phyloP scores from a whole-genome alignment of 2,329 filamentous ascomycete species.

The Neopestalotiopsis sp. region DNA sequence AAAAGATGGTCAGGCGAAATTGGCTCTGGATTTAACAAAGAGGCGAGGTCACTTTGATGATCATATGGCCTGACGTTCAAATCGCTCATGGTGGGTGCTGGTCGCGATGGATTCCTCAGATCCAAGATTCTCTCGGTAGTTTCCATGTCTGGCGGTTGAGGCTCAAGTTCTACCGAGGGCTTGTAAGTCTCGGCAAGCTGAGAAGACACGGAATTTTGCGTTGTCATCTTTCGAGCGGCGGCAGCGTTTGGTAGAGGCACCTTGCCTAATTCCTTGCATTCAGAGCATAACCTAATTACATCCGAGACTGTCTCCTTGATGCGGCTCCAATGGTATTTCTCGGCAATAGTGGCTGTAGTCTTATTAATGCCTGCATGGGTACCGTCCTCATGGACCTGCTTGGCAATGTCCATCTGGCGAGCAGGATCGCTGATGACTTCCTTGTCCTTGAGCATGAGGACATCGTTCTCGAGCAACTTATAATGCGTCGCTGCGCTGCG shows the following conservation, averaged over 20 bases:
- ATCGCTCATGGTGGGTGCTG: constrained; percentile 31
- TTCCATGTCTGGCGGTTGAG: constrained; percentile 6
- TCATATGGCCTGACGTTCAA: constrained; percentile 48
- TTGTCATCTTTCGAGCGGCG: constrained; percentile 25
- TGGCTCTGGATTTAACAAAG: constrained; percentile 43
- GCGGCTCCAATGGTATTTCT: constrained; percentile 95
- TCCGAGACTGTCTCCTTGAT: constrained; percentile 98
- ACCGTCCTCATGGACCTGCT: constrained; percentile 71
- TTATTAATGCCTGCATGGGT: constrained; percentile 97
- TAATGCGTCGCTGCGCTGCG: constrained; percentile 95
- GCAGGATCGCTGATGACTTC: constrained; percentile 92
- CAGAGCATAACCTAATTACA: constrained; percentile 88
- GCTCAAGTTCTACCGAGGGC: neutral
- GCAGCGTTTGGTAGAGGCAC: constrained; percentile 37
- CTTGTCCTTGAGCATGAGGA: constrained; percentile 96
- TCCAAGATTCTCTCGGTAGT: constrained; percentile 22
- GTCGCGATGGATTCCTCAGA: constrained; percentile 27
- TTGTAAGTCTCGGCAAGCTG: neutral
- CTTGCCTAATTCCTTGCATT: constrained; percentile 84
- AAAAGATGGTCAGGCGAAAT: constrained; percentile 10
- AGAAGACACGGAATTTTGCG: neutral
- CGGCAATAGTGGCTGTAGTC: constrained; percentile 91
- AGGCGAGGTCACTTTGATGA: constrained; percentile 54
- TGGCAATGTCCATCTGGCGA: constrained; percentile 88
- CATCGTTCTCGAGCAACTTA: constrained; percentile 78